Evolutionary conservation across 257 asterid genomes (phyloP).

Genomic region (Paraleonurus japonicus): DNA sequence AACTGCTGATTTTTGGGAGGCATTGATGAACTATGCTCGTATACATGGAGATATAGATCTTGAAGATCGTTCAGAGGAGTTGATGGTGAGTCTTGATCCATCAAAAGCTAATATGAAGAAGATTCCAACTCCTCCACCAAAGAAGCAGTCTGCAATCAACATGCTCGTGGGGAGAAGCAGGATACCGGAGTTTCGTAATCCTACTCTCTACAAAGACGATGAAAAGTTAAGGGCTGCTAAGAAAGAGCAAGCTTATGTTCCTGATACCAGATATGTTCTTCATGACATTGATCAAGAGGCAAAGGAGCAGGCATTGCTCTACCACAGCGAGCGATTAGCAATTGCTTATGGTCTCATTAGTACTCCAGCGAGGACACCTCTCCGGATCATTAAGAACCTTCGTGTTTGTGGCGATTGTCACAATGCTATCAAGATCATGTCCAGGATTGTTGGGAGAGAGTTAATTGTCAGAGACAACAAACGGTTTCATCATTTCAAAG

Average conservation of each 20-base stretch:
- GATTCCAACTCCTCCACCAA: conserved; percentile 82
- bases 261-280: conserved; percentile 89
- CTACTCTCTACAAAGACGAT: conserved; percentile 80
- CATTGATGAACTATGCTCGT: conserved; percentile 85
- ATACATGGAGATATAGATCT: conserved; percentile 93
- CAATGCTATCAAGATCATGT: conserved; percentile 94
- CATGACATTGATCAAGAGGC: conserved; percentile 99
- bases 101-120: conserved; percentile 60
- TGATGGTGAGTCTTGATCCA: conserved; percentile 64
- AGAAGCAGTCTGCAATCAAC: conserved; percentile 59
- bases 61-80: conserved; percentile 85
- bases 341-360: conserved; percentile 92
- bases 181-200: conserved; percentile 67
- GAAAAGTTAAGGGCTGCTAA: conserved; percentile 84
- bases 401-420: conserved; percentile 96
- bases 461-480: conserved; percentile 87
- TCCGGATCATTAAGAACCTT: conserved; percentile 81
- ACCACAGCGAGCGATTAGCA: conserved; percentile 95
- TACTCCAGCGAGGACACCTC: conserved; percentile 87
- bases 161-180: conserved; percentile 90
- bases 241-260: conserved; percentile 88
- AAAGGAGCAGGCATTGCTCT: conserved; percentile 88
- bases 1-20: conserved; percentile 78
- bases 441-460: conserved; percentile 95
- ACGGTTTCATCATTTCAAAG: conserved; percentile 91